These are phyloP conservation scores for Hymenochaete sp. DNA, from an alignment of 1,284 basidiomycete genomes.

Conservation along the genomic window DNA sequence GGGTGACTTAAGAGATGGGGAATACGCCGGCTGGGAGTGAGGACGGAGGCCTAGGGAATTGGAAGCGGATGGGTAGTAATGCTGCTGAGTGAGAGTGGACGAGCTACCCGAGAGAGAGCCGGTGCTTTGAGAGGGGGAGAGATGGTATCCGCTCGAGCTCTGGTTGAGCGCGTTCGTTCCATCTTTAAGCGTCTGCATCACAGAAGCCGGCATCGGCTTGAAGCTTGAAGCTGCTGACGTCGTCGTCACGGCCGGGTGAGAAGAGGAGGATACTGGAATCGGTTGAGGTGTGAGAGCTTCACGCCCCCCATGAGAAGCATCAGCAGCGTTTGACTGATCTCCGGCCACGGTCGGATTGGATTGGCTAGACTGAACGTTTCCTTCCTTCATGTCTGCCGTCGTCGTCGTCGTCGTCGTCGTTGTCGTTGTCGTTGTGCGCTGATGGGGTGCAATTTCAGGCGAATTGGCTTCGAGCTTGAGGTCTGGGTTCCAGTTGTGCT, in stretches of 20 bases:
- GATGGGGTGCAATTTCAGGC: constrained; percentile 28
- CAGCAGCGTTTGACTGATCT: too few species aligned
- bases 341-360: neutral
- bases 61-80: constrained; percentile 20
- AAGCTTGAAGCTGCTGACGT: neutral
- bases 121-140: constrained; percentile 1
- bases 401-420: constrained; percentile 19
- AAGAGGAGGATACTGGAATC: neutral
- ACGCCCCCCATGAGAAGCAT: neutral
- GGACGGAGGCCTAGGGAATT: constrained; percentile 22
- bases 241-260: neutral
- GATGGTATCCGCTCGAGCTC: neutral
- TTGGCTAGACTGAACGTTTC: neutral
- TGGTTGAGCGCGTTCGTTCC: neutral
- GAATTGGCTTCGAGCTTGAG: constrained; percentile 39
- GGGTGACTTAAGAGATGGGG: constrained; percentile 51
- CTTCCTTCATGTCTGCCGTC: neutral
- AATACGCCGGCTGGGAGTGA: constrained; percentile 26
- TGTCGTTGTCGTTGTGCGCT: constrained; percentile 1
- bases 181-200: neutral
- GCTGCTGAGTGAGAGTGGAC: constrained; percentile 7
- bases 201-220: neutral
- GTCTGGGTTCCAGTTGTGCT: constrained; percentile 37
- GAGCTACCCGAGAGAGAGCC: neutral
- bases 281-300: neutral